phyloP scores from a whole-genome alignment of 192 early-diverging fungal genomes.

The Backusella morwellensis region DNA sequence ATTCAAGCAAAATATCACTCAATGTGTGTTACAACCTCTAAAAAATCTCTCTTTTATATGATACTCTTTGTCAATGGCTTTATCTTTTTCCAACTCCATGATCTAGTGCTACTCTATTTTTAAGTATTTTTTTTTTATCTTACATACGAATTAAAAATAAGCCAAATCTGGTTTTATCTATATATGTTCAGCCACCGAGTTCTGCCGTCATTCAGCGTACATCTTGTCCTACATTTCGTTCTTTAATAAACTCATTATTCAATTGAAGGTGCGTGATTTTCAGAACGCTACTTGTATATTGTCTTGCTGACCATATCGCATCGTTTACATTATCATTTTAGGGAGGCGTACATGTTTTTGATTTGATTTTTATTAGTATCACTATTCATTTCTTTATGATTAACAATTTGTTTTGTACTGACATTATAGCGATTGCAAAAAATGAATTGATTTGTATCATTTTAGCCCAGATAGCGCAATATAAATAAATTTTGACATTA shows the following conservation, averaged over 20 bases:
- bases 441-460: not conserved
- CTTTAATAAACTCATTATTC: not conserved
- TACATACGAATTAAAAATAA: not conserved
- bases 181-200: not conserved
- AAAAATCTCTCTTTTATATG: not conserved
- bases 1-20: not conserved
- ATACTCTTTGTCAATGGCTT: not conserved
- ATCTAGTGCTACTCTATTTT: not conserved
- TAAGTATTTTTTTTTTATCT: not conserved
- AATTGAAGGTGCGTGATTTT: not conserved
- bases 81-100: conserved; percentile 5
- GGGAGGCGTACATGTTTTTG: too few relatives aligned
- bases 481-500: not conserved
- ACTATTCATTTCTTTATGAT: not conserved
- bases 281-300: not conserved
- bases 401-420: not conserved
- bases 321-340: not conserved
- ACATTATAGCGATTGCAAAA: too few relatives aligned
- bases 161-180: not conserved
- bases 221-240: not conserved
- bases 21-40: not conserved
- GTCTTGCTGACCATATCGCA: not conserved
- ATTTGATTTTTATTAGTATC: not conserved
- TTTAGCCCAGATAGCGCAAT: not conserved
- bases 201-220: not conserved